Evolutionary conservation across 345 rosid genomes (phyloP), one percentile per base, ranked within the genome.

Genomic region (Garcia nutans): DNA sequence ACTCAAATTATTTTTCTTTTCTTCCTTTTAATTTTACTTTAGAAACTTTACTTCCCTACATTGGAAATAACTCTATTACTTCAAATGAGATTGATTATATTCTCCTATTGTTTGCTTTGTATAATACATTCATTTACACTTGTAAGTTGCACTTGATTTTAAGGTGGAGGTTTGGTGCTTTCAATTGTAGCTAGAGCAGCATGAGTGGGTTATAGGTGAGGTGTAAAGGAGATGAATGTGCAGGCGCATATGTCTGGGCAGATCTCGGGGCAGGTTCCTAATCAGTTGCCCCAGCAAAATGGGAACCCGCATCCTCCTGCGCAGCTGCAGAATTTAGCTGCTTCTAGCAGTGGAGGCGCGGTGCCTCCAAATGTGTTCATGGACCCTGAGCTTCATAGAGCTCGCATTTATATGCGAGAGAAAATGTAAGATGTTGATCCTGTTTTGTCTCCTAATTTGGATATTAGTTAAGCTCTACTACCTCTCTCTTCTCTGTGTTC

Each of bases 231-330:
- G 77, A 89, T 90, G 97, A 89, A 92, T 83, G 89, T 84, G 80
- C 93, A 73, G 80, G 76, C 97, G 26, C 93, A 87, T 77, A 77
- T 85, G 80, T 84, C 97, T 15, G 89, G 91, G 68, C 81, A 85
- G 60, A 75, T 82, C 45, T 77, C 90, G 0, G 90, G 93, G 64
- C 91, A 88, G 88, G 94, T 88, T 73, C 84, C 90, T 69, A 89
- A 81, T 79, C 91, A 91, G 79, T 58, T 81, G 69, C 77, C 91
- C 70, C 94, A 89, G 81, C 93, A 82, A 70, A 90, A 92, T 83
- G 92, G 91, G 70, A 89, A 85, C 77, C 77, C 82, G 17, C 84
- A 82, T 45, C 89, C 84, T 77, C 82, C 87, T 54, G 33, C 87
- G 63, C 91, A 87, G 82, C 69, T 90, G 90, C 94, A 90, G 81